A percentile compares a stretch with the other conserved stretches of the same genome.
Evolutionary conservation across 108 stramenopile species (phyloP).

Genomic region (Cafeteria roenbergensis): DNA sequence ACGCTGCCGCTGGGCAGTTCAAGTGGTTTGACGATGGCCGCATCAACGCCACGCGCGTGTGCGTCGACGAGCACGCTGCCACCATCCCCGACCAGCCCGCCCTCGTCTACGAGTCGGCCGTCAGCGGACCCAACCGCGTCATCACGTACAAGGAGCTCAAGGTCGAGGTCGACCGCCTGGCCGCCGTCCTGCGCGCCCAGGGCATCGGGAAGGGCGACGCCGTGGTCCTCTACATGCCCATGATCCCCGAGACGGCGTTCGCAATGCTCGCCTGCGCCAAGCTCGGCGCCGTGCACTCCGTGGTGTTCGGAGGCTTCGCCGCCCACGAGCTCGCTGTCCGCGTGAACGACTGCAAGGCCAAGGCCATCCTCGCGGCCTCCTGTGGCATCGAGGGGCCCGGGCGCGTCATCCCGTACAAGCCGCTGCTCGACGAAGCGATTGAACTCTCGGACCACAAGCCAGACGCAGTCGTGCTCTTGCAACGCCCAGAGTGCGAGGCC

Average conservation of each 20-base stretch:
- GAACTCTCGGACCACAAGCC: constrained; percentile 38
- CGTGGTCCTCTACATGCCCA: constrained; percentile 67
- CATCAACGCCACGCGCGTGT: no score
- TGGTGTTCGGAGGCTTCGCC: constrained; percentile 73
- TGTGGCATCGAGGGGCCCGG: constrained; percentile 44
- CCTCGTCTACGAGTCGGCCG: constrained; percentile 50
- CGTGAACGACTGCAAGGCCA: constrained; percentile 54
- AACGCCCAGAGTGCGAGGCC: constrained; percentile 32
- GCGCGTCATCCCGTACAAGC: constrained; percentile 47
- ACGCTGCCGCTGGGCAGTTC: no score
- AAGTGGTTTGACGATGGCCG: no score
- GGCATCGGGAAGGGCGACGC: constrained; percentile 55
- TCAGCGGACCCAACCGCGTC: constrained; percentile 30
- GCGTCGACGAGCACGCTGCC: no score
- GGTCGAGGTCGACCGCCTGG: constrained; percentile 42
- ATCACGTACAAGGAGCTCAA: constrained; percentile 50
- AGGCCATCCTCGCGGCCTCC: constrained; percentile 52
- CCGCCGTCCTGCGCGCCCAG: constrained; percentile 35
- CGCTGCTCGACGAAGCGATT: constrained; percentile 49
- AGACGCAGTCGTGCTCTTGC: constrained; percentile 37
- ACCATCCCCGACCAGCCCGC: constrained; percentile 48
- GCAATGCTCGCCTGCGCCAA: constrained; percentile 64
- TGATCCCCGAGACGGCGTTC: constrained; percentile 58
- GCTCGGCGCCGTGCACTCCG: constrained; percentile 62
- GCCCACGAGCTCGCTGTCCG: constrained; percentile 49